Conservation (phyloP, 495 filamentous ascomycete species). For the Podospora pseudoanserina region DNA sequence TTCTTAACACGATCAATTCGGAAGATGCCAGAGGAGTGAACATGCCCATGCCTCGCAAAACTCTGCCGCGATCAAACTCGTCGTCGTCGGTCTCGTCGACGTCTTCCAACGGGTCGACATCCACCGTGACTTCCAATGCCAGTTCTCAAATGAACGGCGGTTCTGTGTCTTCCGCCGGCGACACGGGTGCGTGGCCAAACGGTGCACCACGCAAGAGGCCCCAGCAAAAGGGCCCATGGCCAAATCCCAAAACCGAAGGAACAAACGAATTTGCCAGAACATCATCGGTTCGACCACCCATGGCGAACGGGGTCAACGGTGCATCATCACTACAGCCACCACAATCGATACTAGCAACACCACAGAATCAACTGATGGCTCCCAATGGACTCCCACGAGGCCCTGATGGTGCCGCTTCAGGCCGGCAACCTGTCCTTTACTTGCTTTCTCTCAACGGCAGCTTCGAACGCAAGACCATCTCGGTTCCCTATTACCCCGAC, state of each 20-base stretch:
- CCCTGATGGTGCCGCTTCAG: constrained; percentile 50
- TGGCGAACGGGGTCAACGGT: constrained; percentile 55
- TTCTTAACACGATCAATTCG: constrained; percentile 72
- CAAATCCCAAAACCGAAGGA: constrained; percentile 45
- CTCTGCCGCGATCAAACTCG: constrained; percentile 78
- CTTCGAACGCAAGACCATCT: constrained; percentile 94
- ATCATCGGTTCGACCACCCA: constrained; percentile 40
- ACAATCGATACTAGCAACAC: constrained; percentile 58
- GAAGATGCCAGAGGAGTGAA: constrained; percentile 72
- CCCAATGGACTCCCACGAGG: constrained; percentile 47
- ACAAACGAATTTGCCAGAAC: constrained; percentile 46
- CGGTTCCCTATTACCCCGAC: constrained; percentile 83
- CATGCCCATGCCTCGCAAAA: constrained; percentile 85
- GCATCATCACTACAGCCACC: constrained; percentile 73
- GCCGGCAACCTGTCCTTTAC: constrained; percentile 70
- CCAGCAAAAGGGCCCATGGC: constrained; percentile 64
- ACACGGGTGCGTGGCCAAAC: constrained; percentile 48
- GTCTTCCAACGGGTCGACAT: constrained; percentile 60
- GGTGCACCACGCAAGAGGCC: constrained; percentile 62
- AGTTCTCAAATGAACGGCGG: constrained; percentile 23
- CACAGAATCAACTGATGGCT: constrained; percentile 35
- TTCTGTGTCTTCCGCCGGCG: constrained; percentile 33
- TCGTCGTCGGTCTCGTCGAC: constrained; percentile 77
- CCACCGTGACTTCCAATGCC: constrained; percentile 49
- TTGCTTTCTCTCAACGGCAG: constrained; percentile 87